Base-by-base conservation (phyloP, 495 filamentous ascomycete genomes). In the Neurospora tetrasperma region DNA sequence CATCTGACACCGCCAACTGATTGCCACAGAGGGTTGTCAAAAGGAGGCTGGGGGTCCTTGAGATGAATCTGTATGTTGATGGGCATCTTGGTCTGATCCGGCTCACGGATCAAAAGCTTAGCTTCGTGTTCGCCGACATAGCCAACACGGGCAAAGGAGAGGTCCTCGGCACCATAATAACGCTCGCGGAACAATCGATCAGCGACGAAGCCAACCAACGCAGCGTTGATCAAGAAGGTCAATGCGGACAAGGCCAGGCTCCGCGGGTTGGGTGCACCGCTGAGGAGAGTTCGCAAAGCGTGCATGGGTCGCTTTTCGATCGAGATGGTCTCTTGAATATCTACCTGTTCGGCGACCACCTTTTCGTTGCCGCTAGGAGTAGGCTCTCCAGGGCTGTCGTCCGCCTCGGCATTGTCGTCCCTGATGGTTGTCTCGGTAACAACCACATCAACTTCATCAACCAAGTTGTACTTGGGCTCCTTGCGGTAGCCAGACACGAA, bases 81-180 rank as follows among this genome's bases (percentile, higher is more conserved):
- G 3, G 94, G 94, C 75, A 96, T 84, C 74, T 91, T 89, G n/a
- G 85, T 78, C 69, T 84, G 80, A 73, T 96, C 86, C 0, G 94
- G 93, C 83, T 98, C 96, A 43, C 96, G 88, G 42, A 98, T 85
- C 44, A 99, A 83, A 44, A 99, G 80, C 71, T 89, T 94, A 18
- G 96, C 96, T 20, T 89, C 91, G 4, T 85, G 89, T 4, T 92
- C 88, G 3, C 94, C 96, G 35, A 98, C 90, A 79, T 94, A 93
- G 16, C 96, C 96, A 41, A 97, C 83, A 16, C 95, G 86, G 20
- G 90, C 90, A 77, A 99, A 96, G 0, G 93, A 89, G 12, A 96
- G 85, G 74, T 96, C 90, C n/a, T 91, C 79, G 31, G 82, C 89
- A 1, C 89, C 88, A 79, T 97, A 85, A 46, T 90, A 84, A 48